These are phyloP conservation scores for Cymodocea nodosa DNA, from an alignment of 116 monocot species.

Conservation along the genomic window DNA sequence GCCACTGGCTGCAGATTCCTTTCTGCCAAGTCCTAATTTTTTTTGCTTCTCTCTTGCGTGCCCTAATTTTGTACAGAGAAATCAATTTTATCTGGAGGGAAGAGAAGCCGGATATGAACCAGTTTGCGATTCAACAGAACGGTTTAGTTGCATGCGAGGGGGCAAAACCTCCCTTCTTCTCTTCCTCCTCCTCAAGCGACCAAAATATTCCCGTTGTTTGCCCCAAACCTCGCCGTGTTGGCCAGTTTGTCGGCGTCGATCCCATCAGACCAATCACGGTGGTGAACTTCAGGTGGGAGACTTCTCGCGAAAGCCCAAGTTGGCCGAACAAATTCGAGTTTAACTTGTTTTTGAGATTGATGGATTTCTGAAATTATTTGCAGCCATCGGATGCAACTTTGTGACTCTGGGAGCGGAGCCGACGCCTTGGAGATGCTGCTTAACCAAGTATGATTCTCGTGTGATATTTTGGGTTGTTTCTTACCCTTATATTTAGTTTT, in stretches of 20 bases:
- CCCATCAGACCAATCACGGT: not conserved
- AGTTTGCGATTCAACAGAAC: not conserved
- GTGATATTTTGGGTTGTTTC: not conserved
- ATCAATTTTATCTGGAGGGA: not conserved
- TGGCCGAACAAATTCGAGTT: not conserved
- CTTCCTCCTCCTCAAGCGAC: not conserved
- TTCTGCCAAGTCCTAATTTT: too few relatives aligned
- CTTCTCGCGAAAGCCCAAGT: too few relatives aligned
- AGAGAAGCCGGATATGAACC: not conserved
- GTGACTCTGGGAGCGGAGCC: constrained; percentile 9
- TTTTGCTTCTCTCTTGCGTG: not conserved
- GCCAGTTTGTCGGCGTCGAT: not conserved
- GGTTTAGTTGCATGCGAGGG: not conserved
- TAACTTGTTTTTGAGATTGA: not conserved
- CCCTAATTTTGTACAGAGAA: not conserved
- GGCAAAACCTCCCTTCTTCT: not conserved
- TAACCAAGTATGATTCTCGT: constrained; percentile 3
- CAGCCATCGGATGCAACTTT: constrained; percentile 10
- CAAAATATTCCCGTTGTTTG: constrained; percentile 11
- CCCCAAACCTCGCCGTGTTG: constrained; percentile 22
- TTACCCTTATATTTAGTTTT: not conserved
- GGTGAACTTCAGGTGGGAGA: not conserved
- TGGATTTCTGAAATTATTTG: not conserved
- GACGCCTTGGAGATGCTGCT: constrained; percentile 13
- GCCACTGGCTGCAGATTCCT: too few relatives aligned